Evolutionary conservation across 1,284 basidiomycete species (phyloP), one percentile per base, ranked within the genome.

Genomic region (Ceratobasidium sp.): DNA sequence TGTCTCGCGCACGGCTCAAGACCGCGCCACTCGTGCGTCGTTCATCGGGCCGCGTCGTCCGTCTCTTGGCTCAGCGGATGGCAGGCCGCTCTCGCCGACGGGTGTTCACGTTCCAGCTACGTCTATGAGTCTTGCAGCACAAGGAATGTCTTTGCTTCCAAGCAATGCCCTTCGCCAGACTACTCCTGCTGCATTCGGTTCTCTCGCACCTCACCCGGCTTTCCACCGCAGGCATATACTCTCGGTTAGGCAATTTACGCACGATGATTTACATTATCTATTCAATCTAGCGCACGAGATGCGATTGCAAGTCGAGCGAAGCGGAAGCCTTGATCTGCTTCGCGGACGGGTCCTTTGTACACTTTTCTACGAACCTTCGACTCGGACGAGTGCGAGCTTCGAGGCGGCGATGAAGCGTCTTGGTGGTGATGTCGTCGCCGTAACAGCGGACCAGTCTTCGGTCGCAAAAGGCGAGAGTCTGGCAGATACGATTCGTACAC

Each of bases 331-430:
- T 77, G 96, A 99, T 83, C 91, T 99, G 71, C 88, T 99, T 56
- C 94, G 93, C 80, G 97, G 97, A 65, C 94, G 93, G 80, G 93
- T 99, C 0, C 90, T 99, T 4, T 96, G 94, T 83, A 97, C 93
- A n/a, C 85, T 98, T 54, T 99, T 99, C 89, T 99, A 97, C 85
- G 98, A 99, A 84, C 96, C 98, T 1, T 98, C 96, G 10, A 99
- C 98, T 0, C 90, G 98, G 73, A 99, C 98, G 1, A 95, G 94
- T 79, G 90, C 93, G 17, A 99, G 97, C n/a, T 99, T 99, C 83
- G 97, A 99, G 84, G 94, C 97, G 9, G 98, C 98, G 15, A 99
- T 99, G 98, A 96, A 97, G 85, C 92, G 98, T 71, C 96, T 96
- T 82, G 98, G 98, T 68, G 98, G 98, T 54, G 92, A 97, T 83